phyloP scores from a whole-genome alignment of 257 asterid genomes.

The Gentiana macrophylla region DNA sequence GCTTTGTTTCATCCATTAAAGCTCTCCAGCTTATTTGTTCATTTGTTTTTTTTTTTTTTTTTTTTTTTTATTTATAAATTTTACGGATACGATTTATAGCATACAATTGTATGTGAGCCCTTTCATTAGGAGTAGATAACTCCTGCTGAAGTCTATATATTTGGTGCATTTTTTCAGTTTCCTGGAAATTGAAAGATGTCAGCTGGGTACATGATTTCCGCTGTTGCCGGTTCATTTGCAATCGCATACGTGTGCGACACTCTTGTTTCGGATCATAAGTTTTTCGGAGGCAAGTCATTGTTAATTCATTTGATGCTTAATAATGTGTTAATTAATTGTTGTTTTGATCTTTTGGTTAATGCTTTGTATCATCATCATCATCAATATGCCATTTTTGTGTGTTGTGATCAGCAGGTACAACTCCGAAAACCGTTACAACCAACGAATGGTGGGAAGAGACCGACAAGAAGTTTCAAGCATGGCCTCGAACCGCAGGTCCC shows the following conservation, averaged over 20 bases:
- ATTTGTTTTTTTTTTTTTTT: no score
- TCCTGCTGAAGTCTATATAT: background rate
- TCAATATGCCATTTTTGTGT: background rate
- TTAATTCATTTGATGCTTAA: background rate
- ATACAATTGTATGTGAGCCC: background rate
- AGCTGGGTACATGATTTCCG: slow-evolving; percentile 16
- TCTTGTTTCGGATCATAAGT: slow-evolving; percentile 21
- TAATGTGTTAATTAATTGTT: no score
- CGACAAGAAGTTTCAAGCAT: slow-evolving; percentile 86
- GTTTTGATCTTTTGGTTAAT: background rate
- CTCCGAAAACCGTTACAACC: slow-evolving; percentile 47
- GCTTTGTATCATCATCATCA: no score
- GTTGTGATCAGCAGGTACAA: slow-evolving; percentile 44
- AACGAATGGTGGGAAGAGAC: slow-evolving; percentile 75
- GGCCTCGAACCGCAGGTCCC: slow-evolving; percentile 99
- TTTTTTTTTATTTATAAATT: no score
- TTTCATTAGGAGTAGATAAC: background rate
- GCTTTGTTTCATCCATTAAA: no score
- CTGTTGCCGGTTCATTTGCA: slow-evolving; percentile 24
- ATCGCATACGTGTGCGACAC: slow-evolving; percentile 25
- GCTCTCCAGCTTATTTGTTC: no score
- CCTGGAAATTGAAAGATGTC: slow-evolving; percentile 20
- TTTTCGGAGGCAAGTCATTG: slow-evolving; percentile 35
- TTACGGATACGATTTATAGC: no score
- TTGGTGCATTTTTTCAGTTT: slow-evolving; percentile 7